Base-by-base conservation (phyloP, 768 basidiomycete species). In the Boletus fagicola region DNA sequence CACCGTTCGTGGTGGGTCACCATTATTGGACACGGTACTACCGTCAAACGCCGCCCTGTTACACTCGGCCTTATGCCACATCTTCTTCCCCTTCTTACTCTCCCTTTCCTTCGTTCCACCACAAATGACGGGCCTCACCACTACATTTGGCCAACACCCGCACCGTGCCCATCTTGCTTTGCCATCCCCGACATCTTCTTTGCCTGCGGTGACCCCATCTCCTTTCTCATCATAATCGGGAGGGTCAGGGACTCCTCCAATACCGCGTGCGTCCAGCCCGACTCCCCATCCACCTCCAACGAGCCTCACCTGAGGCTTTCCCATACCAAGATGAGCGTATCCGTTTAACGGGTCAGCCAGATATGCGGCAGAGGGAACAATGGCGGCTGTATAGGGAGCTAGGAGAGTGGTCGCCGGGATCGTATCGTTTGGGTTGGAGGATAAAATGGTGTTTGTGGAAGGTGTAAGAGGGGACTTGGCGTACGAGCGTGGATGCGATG, bases 291-390 rank as follows among this genome's bases (percentile, higher is more conserved):
- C 92, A 0, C 84, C 84, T 0, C 87, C 89, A 2, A 97, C 68
- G 15, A 90, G 77, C 58, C 92, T 88, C 0, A 96, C 93, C 61
- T 84, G 86, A 0, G 88, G 88, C 66, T 93, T 94, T 33, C 92
- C 89, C 74, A 88, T 82, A 11, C 94, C 93, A 18, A 86, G 77
- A 59, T 86, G 84, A 0, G 86, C 83, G 65, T 96, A 97, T n/a
- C 87, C 88, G 65, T 94, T 96, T 61, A 92, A 80, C 0, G 92
- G 88, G 64, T 94, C 90, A 4, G 77, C 68, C 30, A 92, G 79
- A 71, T 97, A 97, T 1, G 77, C 67, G 0, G 85, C 75, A 20
- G 84, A 83, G 4, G 88, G 85, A 16, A 83, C 79, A 51, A 95
- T 80, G 24, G 83, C 76, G 22, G 86, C 83, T 0, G 77, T 78